Percentiles rank a stretch among this genome's conserved stretches.
These are phyloP conservation scores for Nyctanthes arbortristis DNA, from an alignment of 257 asterid species.

Conservation along the genomic window DNA sequence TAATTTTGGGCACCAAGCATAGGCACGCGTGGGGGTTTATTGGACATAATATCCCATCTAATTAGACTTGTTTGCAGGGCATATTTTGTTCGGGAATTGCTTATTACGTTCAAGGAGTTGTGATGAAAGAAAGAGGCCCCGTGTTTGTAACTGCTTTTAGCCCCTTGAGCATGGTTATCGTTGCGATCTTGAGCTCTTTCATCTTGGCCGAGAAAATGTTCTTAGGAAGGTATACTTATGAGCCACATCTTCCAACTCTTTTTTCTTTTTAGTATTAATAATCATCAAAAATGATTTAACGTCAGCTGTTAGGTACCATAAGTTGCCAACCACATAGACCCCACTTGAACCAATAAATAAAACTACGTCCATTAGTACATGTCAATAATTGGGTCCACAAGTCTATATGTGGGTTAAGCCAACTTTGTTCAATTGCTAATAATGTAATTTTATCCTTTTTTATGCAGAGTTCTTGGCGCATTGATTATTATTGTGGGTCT, in stretches of 20 bases:
- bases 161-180: slow-evolving; percentile 88
- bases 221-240: slow-evolving; percentile 96
- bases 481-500: slow-evolving; percentile 72
- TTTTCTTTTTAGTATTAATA: no score
- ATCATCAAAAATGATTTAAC: no score
- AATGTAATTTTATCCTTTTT: not conserved
- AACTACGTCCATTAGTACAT: no score
- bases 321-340: no score
- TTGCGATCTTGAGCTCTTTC: slow-evolving; percentile 81
- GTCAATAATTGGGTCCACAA: no score
- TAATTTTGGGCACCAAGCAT: no score
- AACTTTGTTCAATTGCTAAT: no score
- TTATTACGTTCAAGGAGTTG: slow-evolving; percentile 78
- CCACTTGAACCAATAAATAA: no score
- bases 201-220: slow-evolving; percentile 66
- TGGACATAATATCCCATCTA: slow-evolving; percentile 7
- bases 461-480: slow-evolving; percentile 79
- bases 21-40: no score
- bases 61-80: slow-evolving; percentile 51
- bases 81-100: slow-evolving; percentile 85
- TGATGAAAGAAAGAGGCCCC: slow-evolving; percentile 85
- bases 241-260: no score
- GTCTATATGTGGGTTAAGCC: no score
- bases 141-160: slow-evolving; percentile 89
- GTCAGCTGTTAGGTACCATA: no score